Conservation (phyloP, 768 basidiomycete species). For the Tylopilus sp. region DNA sequence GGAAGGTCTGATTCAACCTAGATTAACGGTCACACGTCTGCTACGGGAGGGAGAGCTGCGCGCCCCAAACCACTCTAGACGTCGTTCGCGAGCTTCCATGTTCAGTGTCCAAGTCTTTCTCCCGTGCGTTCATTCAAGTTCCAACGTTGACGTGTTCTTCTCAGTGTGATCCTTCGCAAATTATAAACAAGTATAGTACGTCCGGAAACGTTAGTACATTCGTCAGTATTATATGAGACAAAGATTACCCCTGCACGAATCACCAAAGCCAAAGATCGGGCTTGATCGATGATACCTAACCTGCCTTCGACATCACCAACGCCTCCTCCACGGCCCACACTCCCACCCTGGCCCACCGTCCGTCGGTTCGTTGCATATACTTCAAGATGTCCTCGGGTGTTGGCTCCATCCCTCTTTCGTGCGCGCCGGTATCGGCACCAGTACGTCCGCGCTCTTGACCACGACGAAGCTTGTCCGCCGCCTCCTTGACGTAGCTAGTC, state of each 20-base stretch:
- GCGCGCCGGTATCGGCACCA: slow-evolving; percentile 11
- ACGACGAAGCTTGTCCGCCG: slow-evolving; percentile 38
- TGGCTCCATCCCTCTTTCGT: slow-evolving; percentile 11
- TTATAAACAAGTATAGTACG: too few relatives aligned
- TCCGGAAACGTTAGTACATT: too few relatives aligned
- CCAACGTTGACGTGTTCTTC: too few relatives aligned
- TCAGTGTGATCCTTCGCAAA: too few relatives aligned
- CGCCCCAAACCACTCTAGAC: too few relatives aligned
- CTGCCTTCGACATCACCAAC: slow-evolving; percentile 34
- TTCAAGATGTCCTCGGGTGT: slow-evolving; percentile 46
- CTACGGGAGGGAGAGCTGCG: too few relatives aligned
- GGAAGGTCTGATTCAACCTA: too few relatives aligned
- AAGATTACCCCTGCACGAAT: background rate
- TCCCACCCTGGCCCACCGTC: slow-evolving; percentile 62
- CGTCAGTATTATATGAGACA: too few relatives aligned
- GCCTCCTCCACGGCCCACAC: slow-evolving; percentile 64
- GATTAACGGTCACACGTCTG: too few relatives aligned
- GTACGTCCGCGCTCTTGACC: background rate
- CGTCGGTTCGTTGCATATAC: slow-evolving; percentile 49
- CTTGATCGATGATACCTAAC: background rate
- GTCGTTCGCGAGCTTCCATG: too few relatives aligned
- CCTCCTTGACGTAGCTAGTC: slow-evolving; percentile 43
- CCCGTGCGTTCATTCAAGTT: too few relatives aligned
- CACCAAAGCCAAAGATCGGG: background rate
- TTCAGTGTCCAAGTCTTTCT: too few relatives aligned